Base-by-base conservation (phyloP, 1,284 basidiomycete species). In the Trichosporon coremiiforme region DNA sequence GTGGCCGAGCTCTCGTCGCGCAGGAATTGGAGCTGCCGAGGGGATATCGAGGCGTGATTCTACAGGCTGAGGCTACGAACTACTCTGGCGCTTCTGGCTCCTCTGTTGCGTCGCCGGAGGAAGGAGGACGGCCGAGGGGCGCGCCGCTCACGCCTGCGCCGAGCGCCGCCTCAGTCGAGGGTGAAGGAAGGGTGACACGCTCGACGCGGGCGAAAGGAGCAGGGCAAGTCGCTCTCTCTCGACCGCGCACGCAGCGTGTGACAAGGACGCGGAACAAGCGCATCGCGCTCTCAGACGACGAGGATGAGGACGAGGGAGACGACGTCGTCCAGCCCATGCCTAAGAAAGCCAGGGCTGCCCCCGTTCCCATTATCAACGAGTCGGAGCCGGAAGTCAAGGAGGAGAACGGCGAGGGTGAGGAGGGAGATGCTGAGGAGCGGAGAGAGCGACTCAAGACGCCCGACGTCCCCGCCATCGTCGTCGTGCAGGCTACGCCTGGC, bases 1-100 rank as follows among this genome's bases (percentile, higher is more conserved):
- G 81, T n/a, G 81, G 81, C 20, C 69, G 81, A 8, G 72, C 73
- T 45, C 62, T 82, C 31, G 76, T 79, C 1, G 78, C 76, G 0
- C 80, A 81, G 66, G 17, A 15, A 8, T 71, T 82, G 3, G 55
- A 65, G 20, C 70, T 82, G 4, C 81, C 81, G 10, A 53, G 64
- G 9, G 78, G 78, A 7, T 81, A 80, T 47, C 65, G 57, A 1
- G 81, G 81, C 0, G 45, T 80, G 0, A 45, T 82, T 8, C 69
- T 82, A 4, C 66, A 63, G 8, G 69, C 70, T 4, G 36, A n/a
- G 4, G 68, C 65, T 1, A 31, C 29, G 10, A 9, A 20, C 8
- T 20, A 60, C 35, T 53, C 62, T 1, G 22, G 41, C 15, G 15
- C 57, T 5, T 15, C 55, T 1, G 36, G 29, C 29, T 15, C 47